A percentile compares a stretch with the other conserved stretches of the same genome.
phyloP scores from a whole-genome alignment of 2,329 filamentous ascomycete genomes.

The Neopestalotiopsis sp. region DNA sequence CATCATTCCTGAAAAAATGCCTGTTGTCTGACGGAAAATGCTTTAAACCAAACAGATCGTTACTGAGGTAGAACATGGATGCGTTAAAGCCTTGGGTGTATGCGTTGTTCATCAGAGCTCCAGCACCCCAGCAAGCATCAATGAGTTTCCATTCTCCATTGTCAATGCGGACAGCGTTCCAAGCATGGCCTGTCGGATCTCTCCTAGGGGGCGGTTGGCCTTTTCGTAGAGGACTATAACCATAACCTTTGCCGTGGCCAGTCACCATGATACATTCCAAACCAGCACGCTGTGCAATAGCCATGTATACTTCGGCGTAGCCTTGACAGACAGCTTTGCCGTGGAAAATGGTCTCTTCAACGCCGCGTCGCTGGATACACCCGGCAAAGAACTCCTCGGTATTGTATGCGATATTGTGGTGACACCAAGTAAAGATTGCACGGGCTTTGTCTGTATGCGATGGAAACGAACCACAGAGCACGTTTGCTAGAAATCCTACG shows the following conservation, averaged over 20 bases:
- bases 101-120: slow-evolving; percentile 52
- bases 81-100: slow-evolving; percentile 76
- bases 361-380: slow-evolving; percentile 68
- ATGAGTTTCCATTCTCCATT: slow-evolving; percentile 88
- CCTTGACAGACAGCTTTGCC: slow-evolving; percentile 91
- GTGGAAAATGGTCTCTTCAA: slow-evolving; percentile 73
- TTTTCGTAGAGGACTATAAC: slow-evolving; percentile 65
- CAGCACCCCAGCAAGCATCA: slow-evolving; percentile 93
- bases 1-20: slow-evolving; percentile 78
- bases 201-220: slow-evolving; percentile 70
- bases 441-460: slow-evolving; percentile 90
- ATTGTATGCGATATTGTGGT: slow-evolving; percentile 92
- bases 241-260: slow-evolving; percentile 88
- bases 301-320: slow-evolving; percentile 82
- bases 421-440: slow-evolving; percentile 92
- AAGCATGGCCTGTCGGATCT: slow-evolving; percentile 74
- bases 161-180: slow-evolving; percentile 92
- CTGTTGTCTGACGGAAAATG: slow-evolving; percentile 76
- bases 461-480: slow-evolving; percentile 78
- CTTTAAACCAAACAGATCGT: slow-evolving; percentile 79
- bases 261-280: slow-evolving; percentile 76
- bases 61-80: slow-evolving; percentile 62
- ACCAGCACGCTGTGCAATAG: slow-evolving; percentile 78
- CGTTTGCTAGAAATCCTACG: slow-evolving; percentile 75
- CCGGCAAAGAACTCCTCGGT: slow-evolving; percentile 77